Conservation (phyloP, 257 asterid species). For the Petunia axillaris region DNA sequence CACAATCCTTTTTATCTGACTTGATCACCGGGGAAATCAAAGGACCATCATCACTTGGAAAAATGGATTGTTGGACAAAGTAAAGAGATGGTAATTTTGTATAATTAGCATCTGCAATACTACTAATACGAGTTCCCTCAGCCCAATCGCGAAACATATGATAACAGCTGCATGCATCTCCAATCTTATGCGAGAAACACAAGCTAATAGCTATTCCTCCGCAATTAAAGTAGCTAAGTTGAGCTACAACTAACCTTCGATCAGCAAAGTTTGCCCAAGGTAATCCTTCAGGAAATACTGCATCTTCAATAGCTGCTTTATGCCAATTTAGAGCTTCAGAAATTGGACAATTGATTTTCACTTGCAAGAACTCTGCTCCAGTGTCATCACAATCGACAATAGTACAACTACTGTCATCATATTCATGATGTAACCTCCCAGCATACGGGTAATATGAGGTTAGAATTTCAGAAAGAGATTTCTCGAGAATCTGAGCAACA, state of each 20-base stretch:
- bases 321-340: neutral
- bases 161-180: neutral
- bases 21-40: neutral
- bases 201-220: neutral
- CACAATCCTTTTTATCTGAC: neutral
- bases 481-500: neutral
- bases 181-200: slow-evolving; percentile 2
- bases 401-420: no score
- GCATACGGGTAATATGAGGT: slow-evolving; percentile 23
- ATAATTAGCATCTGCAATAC: no score
- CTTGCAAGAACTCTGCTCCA: neutral
- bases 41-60: neutral
- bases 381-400: slow-evolving; percentile 19
- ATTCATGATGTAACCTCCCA: neutral
- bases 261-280: neutral
- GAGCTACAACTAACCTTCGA: neutral
- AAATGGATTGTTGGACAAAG: neutral
- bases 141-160: slow-evolving; percentile 15
- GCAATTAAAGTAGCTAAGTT: neutral
- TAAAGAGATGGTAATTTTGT: neutral
- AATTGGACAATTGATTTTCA: neutral
- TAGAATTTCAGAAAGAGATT: neutral
- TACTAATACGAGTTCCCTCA: neutral
- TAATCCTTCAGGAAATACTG: neutral
- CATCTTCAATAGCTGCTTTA: neutral